phyloP scores from a whole-genome alignment of 345 rosid species.

The Populus pruinosa region DNA sequence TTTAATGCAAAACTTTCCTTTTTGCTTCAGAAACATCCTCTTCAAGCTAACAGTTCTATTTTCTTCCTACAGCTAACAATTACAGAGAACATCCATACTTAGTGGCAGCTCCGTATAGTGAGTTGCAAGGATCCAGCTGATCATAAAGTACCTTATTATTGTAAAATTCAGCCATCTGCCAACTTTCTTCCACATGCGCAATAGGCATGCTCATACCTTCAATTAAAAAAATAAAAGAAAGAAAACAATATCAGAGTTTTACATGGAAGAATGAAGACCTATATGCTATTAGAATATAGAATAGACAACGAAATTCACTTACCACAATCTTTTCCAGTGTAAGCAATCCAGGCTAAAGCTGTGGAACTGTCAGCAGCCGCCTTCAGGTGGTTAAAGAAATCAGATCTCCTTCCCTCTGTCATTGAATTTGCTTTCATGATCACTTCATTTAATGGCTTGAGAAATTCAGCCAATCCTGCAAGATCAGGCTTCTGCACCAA shows the following conservation, averaged over 20 bases:
- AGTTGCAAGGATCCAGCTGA: conserved; percentile 1
- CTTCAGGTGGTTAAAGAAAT: conserved; percentile 86
- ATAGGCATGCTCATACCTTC: conserved; percentile 98
- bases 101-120: background rate
- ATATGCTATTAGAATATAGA: background rate
- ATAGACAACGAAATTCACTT: conserved; percentile 15
- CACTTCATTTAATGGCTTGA: conserved; percentile 79
- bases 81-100: background rate
- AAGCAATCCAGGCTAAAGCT: conserved; percentile 96
- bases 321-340: conserved; percentile 91
- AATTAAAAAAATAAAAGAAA: conserved; percentile 16
- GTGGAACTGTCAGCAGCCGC: conserved; percentile 72
- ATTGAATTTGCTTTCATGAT: conserved; percentile 66
- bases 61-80: conserved; percentile 7
- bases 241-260: conserved; percentile 5
- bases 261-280: background rate
- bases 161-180: conserved; percentile 99
- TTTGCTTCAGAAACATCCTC: background rate
- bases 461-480: conserved; percentile 69
- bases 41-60: background rate
- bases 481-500: conserved; percentile 70
- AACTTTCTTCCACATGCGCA: conserved; percentile 96
- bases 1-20: no score
- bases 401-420: conserved; percentile 82
- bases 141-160: conserved; percentile 68